Conservation (phyloP, 768 basidiomycete genomes). For the Leccinum incarnatum region DNA sequence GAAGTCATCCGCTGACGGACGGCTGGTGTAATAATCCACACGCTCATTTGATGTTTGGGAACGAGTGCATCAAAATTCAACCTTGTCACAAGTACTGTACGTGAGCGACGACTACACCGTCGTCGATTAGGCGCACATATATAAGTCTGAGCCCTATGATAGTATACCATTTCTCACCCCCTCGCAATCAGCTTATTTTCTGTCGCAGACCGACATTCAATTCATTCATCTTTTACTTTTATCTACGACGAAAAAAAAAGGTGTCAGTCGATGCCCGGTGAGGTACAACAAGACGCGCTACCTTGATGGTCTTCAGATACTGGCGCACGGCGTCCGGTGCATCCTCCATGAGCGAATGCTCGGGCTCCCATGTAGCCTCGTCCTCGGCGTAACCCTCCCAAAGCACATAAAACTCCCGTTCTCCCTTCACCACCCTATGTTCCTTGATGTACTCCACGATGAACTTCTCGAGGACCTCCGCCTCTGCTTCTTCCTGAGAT, state of each 20-base stretch:
- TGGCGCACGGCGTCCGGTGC: conserved; percentile 44
- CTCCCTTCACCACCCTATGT: conserved; percentile 37
- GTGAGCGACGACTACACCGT: conserved; percentile 1
- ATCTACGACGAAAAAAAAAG: conserved; percentile 2
- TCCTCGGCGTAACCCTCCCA: conserved; percentile 54
- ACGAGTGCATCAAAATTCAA: conserved; percentile 5
- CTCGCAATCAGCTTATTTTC: neutral
- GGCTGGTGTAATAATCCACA: neutral
- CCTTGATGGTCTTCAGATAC: conserved; percentile 32
- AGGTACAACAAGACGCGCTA: neutral
- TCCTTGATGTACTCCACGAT: conserved; percentile 38
- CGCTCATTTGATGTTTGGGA: conserved; percentile 2
- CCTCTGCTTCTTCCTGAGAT: conserved; percentile 32
- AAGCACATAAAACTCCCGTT: conserved; percentile 45
- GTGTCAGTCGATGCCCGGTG: neutral
- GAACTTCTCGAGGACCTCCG: conserved; percentile 39
- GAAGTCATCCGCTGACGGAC: conserved; percentile 4
- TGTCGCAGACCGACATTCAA: neutral
- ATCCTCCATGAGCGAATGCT: conserved; percentile 44
- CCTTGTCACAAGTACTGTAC: conserved; percentile 8
- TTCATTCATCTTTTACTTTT: conserved; percentile 4
- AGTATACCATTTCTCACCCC: conserved; percentile 10
- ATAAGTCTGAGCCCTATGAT: conserved; percentile 6
- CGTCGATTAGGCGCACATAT: conserved; percentile 3
- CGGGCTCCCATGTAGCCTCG: conserved; percentile 61